Conservation (phyloP, 331 rosid genomes). For the Malus hybrid region DNA sequence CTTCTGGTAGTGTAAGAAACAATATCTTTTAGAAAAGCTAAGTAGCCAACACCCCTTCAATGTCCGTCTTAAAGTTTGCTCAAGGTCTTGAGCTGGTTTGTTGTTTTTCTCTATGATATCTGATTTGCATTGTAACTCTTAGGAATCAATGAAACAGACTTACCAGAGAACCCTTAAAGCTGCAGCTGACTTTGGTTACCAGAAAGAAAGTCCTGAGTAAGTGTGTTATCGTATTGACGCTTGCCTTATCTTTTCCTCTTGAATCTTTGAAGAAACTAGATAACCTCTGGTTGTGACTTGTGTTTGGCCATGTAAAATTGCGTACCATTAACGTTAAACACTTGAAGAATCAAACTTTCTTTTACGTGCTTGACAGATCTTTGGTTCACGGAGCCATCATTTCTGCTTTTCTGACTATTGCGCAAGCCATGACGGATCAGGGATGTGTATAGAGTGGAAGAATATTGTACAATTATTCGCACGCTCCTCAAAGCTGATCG, state of each 20-base stretch:
- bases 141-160: conserved; percentile 95
- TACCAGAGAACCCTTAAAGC: conserved; percentile 90
- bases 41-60: no score
- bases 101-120: not conserved
- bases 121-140: conserved; percentile 17
- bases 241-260: conserved; percentile 1
- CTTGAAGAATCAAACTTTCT: not conserved
- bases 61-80: not conserved
- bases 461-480: conserved; percentile 4
- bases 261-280: not conserved
- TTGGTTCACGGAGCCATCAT: conserved; percentile 93
- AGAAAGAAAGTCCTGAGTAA: conserved; percentile 90
- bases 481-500: conserved; percentile 18
- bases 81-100: not conserved
- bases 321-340: not conserved
- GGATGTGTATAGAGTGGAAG: conserved; percentile 73
- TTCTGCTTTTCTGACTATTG: conserved; percentile 84
- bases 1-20: no score
- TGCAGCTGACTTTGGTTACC: conserved; percentile 85
- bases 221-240: conserved; percentile 23
- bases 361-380: conserved; percentile 34
- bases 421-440: conserved; percentile 99
- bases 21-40: no score
- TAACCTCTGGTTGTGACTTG: not conserved
- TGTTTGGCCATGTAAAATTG: not conserved